Conservation (phyloP, 306 rosid species). For the Rubus parviflorus region DNA sequence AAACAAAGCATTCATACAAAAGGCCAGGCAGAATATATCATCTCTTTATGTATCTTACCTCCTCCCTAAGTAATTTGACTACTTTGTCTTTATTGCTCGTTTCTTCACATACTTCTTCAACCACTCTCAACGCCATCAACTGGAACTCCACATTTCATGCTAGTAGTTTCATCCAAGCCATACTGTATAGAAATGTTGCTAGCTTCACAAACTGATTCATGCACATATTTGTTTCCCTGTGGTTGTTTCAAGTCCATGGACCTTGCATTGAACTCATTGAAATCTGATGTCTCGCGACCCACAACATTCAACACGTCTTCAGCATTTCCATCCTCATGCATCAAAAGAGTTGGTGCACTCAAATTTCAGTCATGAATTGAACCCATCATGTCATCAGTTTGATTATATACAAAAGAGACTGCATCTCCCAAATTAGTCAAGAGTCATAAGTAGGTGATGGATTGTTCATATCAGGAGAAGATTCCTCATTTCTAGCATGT, state of each 20-base stretch:
- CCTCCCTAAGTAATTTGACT: slow-evolving; percentile 64
- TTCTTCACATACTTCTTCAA: slow-evolving; percentile 39
- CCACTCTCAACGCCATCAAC: slow-evolving; percentile 30
- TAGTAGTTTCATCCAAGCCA: slow-evolving; percentile 29
- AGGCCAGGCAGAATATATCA: slow-evolving; percentile 9
- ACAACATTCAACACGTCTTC: slow-evolving; percentile 37
- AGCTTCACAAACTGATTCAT: slow-evolving; percentile 34
- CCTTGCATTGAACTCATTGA: slow-evolving; percentile 29
- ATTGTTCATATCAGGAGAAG: slow-evolving; percentile 34
- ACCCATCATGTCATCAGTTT: slow-evolving; percentile 31
- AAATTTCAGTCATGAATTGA: slow-evolving; percentile 37
- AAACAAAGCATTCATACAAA: slow-evolving; percentile 7
- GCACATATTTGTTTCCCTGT: slow-evolving; percentile 37
- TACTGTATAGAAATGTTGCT: slow-evolving; percentile 24
- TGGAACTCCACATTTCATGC: slow-evolving; percentile 33
- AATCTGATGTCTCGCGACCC: slow-evolving; percentile 41
- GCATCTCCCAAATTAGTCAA: slow-evolving; percentile 39
- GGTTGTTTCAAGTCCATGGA: slow-evolving; percentile 24
- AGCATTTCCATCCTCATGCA: slow-evolving; percentile 40
- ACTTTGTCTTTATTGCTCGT: slow-evolving; percentile 45
- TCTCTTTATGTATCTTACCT: slow-evolving; percentile 47
- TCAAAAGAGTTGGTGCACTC: slow-evolving; percentile 24
- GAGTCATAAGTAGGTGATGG: slow-evolving; percentile 32
- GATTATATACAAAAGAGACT: slow-evolving; percentile 14
- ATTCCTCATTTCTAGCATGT: slow-evolving; percentile 38